Evolutionary conservation across 1,284 basidiomycete genomes (phyloP), one percentile per base, ranked within the genome.

Genomic region (Gomphus sp.): DNA sequence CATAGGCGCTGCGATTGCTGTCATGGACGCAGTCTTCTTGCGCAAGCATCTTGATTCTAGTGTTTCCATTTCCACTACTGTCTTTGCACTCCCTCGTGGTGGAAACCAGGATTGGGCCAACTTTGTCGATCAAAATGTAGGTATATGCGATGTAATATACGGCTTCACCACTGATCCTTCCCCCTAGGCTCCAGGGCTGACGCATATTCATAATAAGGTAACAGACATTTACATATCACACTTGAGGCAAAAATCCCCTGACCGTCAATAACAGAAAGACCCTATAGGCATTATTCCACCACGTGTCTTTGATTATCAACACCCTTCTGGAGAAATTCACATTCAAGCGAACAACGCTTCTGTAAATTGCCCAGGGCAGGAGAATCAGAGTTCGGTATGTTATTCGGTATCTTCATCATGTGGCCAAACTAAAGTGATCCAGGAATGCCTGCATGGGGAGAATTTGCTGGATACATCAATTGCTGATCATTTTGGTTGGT

Each of bases 41-140:
- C 71, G 68, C 33, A 69, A 71, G 66, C 62, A 70, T 10, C 69
- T 78, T n/a, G 66, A 70, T 14, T 14, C 47, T 4, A 69, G 69
- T 31, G 64, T 78, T 25, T 47, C 66, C 6, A 65, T 79, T 39
- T 67, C 66, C 12, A 69, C 74, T 1, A 70, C 72, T 14, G 71
- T 76, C 28, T 79, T 78, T 60, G 77, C 75, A 4, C 68, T 75
- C 14, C 77, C 77, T 3, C 69, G 78, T 14, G 69, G 68, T 12
- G 76, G 77, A 0, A 76, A 80, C 66, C 64, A 74, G 62, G 72
- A 64, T 10, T 79, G 72, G 67, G 77, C 78, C 1, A 66, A 78
- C 62, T 72, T 77, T 61, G 68, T 79, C 47, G 75, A 77, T 63
- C 52, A 62, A n/a, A 65, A 60, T 16, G 69, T 72, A 45, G 11